phyloP scores from a whole-genome alignment of 768 basidiomycete species.

The Hypsizygus marmoreus region DNA sequence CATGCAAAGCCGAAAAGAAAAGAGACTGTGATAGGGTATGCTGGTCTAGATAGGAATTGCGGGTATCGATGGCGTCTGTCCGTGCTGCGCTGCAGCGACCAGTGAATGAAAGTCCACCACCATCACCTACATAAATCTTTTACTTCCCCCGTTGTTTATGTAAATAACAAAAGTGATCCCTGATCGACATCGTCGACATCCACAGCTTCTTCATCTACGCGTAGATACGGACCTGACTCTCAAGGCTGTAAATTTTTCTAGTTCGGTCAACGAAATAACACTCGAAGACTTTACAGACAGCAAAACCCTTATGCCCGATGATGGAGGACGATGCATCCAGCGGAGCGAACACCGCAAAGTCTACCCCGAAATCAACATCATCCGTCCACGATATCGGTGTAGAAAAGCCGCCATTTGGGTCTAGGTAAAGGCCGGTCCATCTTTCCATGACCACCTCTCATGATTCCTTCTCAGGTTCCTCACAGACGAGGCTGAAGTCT shows the following conservation, averaged over 20 bases:
- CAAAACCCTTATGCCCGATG: background rate
- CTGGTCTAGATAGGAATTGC: constrained; percentile 8
- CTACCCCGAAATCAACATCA: constrained; percentile 44
- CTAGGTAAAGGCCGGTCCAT: constrained; percentile 46
- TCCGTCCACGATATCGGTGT: constrained; percentile 64
- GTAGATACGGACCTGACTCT: too few relatives aligned
- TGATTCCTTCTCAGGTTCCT: constrained; percentile 55
- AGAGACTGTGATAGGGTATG: constrained; percentile 7
- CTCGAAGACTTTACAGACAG: background rate
- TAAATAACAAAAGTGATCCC: constrained; percentile 10
- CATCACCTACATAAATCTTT: too few relatives aligned
- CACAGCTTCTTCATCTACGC: background rate
- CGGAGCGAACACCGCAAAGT: too few relatives aligned
- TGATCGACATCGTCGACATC: constrained; percentile 7
- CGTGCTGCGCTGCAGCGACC: constrained; percentile 17
- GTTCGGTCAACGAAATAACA: too few relatives aligned
- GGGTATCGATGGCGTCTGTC: constrained; percentile 9
- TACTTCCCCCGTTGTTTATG: constrained; percentile 10
- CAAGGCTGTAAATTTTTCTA: too few relatives aligned
- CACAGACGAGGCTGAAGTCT: constrained; percentile 69
- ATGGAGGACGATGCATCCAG: too few relatives aligned
- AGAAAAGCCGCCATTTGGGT: constrained; percentile 70
- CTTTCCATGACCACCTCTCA: background rate
- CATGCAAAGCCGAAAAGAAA: background rate
- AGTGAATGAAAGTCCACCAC: constrained; percentile 13